phyloP scores from a whole-genome alignment of 768 basidiomycete species.

The Calocybe indica region DNA sequence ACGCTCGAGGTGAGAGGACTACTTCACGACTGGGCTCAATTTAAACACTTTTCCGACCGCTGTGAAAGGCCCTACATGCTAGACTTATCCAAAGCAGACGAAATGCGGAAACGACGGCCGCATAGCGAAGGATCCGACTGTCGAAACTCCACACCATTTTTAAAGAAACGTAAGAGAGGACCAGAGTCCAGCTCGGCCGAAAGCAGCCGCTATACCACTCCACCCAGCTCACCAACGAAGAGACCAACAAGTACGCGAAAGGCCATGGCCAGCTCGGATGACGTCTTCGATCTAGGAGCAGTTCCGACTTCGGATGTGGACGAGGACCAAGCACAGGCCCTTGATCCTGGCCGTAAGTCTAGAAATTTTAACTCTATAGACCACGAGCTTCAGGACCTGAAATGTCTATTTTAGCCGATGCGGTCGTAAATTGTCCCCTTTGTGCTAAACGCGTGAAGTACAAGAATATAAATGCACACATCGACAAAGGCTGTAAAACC shows the following conservation, averaged over 20 bases:
- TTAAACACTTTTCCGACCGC: neutral
- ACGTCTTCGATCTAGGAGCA: conserved; percentile 3
- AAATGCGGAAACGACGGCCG: conserved; percentile 7
- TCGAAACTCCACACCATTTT: neutral
- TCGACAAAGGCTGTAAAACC: conserved; percentile 55
- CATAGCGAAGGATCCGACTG: conserved; percentile 8
- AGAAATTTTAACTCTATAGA: conserved; percentile 1
- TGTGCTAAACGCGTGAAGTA: conserved; percentile 44
- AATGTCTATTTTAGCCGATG: conserved; percentile 22
- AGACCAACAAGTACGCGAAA: conserved; percentile 12
- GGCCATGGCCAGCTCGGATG: neutral
- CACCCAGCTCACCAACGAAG: conserved; percentile 12
- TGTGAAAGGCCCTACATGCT: conserved; percentile 36
- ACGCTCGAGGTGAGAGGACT: conserved; percentile 47
- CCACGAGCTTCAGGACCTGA: neutral
- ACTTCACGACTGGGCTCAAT: neutral
- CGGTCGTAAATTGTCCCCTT: conserved; percentile 54
- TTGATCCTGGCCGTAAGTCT: conserved; percentile 2
- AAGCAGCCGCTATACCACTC: neutral
- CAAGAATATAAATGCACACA: conserved; percentile 53
- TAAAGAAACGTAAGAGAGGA: conserved; percentile 27
- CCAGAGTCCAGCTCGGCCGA: conserved; percentile 4
- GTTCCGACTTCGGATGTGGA: conserved; percentile 31
- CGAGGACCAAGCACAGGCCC: conserved; percentile 20
- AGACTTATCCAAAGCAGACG: conserved; percentile 29